These are phyloP conservation scores for Leishmania aethiopica DNA, from an alignment of 208 protist species.

Conservation along the genomic window DNA sequence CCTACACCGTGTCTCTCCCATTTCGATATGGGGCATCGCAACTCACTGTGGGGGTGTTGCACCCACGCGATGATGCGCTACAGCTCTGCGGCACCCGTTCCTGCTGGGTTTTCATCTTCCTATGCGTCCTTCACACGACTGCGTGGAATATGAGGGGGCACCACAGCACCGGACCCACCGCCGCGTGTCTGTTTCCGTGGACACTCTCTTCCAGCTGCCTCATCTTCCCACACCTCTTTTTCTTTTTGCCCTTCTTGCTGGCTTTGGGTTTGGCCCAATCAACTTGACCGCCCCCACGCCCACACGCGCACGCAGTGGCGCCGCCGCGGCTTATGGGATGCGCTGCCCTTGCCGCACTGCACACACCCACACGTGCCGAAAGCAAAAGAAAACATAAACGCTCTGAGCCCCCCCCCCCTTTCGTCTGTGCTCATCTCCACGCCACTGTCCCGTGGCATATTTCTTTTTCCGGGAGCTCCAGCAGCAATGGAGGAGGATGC, in stretches of 20 bases:
- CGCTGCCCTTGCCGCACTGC: neutral
- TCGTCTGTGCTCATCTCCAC: neutral
- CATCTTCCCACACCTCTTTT: neutral
- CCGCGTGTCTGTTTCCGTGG: neutral
- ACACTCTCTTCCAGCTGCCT: neutral
- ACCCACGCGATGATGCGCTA: neutral
- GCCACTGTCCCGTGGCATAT: neutral
- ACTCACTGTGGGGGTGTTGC: neutral
- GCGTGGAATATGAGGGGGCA: neutral
- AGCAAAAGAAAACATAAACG: neutral
- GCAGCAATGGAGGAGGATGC: constrained; percentile 19
- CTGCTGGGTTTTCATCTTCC: neutral
- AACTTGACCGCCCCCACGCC: neutral
- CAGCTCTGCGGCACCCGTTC: neutral
- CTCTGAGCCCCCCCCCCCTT: neutral
- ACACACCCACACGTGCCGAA: constrained; percentile 4
- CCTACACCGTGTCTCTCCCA: neutral
- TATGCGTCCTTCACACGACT: neutral
- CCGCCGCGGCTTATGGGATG: neutral
- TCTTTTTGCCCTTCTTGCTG: neutral
- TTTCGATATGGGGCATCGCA: neutral
- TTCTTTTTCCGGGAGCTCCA: neutral
- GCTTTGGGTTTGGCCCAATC: neutral
- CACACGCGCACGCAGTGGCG: neutral
- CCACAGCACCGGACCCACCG: neutral